Evolutionary conservation across 2,329 filamentous ascomycete species (phyloP).

Genomic region (Aaosphaeria arxii): DNA sequence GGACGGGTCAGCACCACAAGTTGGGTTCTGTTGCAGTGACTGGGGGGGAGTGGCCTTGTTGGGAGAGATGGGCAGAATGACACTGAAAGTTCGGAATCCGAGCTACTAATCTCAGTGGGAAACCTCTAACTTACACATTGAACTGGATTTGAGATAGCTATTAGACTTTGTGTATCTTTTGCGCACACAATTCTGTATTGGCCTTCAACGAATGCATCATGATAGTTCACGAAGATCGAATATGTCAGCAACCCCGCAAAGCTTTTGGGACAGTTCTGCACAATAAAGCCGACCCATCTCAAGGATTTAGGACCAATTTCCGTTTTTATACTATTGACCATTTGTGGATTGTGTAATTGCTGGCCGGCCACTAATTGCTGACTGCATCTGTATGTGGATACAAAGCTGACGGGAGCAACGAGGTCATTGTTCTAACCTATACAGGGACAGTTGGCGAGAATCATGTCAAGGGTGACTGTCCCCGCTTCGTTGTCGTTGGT

Average conservation of each 20-base stretch:
- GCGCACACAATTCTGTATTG: too few species aligned
- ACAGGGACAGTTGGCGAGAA: slow-evolving; percentile 4
- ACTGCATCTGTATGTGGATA: slow-evolving; percentile 17
- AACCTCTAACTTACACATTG: too few species aligned
- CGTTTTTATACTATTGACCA: slow-evolving; percentile 12
- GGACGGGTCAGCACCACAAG: too few species aligned
- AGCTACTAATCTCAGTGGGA: too few species aligned
- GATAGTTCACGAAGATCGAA: too few species aligned
- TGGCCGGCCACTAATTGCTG: slow-evolving; percentile 29
- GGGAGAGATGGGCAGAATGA: too few species aligned
- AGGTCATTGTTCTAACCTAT: slow-evolving; percentile 4
- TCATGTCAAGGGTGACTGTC: slow-evolving; percentile 11
- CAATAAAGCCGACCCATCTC: slow-evolving; percentile 6
- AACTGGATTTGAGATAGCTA: too few species aligned
- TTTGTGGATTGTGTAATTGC: slow-evolving; percentile 12
- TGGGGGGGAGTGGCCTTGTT: too few species aligned
- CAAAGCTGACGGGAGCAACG: slow-evolving; percentile 14
- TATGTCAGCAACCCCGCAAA: too few species aligned
- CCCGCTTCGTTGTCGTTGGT: slow-evolving; percentile 7
- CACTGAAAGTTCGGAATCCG: too few species aligned
- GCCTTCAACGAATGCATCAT: not conserved
- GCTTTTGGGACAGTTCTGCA: not conserved
- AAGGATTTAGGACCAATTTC: slow-evolving; percentile 8
- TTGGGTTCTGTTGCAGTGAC: too few species aligned
- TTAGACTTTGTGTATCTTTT: too few species aligned